phyloP scores from a whole-genome alignment of 2,329 filamentous ascomycete genomes.

The Emmonsia crescens region DNA sequence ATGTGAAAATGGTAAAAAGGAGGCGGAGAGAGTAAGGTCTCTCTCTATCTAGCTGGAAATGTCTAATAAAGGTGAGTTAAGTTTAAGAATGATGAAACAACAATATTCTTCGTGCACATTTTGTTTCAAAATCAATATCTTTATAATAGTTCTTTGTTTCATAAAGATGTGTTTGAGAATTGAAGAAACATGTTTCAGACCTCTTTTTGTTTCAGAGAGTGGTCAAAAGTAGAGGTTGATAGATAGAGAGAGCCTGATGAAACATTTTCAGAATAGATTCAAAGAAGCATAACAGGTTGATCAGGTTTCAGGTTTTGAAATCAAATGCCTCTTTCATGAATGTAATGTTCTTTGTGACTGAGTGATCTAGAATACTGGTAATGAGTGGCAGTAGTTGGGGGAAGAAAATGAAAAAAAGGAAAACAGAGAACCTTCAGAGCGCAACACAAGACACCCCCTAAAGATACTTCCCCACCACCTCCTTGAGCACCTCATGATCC shows the following conservation, averaged over 20 bases:
- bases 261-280: neutral
- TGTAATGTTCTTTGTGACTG: too few relatives aligned
- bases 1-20: too few relatives aligned
- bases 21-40: too few relatives aligned
- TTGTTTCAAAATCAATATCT: neutral
- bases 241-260: neutral
- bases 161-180: neutral
- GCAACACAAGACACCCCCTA: neutral
- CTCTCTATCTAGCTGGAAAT: too few relatives aligned
- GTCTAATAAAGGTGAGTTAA: too few relatives aligned
- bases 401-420: too few relatives aligned
- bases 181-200: neutral
- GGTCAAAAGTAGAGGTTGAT: neutral
- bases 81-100: neutral
- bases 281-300: too few relatives aligned
- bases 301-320: too few relatives aligned
- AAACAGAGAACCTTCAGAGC: too few relatives aligned
- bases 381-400: too few relatives aligned
- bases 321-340: too few relatives aligned
- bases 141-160: neutral
- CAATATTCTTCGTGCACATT: neutral
- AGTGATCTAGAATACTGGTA: too few relatives aligned
- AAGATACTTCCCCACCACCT: slow-evolving; percentile 36
- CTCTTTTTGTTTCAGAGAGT: neutral
- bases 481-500: slow-evolving; percentile 37